Evolutionary conservation across 176 grass and related monocot species (phyloP).

Genomic region (Oryza brachyantha): DNA sequence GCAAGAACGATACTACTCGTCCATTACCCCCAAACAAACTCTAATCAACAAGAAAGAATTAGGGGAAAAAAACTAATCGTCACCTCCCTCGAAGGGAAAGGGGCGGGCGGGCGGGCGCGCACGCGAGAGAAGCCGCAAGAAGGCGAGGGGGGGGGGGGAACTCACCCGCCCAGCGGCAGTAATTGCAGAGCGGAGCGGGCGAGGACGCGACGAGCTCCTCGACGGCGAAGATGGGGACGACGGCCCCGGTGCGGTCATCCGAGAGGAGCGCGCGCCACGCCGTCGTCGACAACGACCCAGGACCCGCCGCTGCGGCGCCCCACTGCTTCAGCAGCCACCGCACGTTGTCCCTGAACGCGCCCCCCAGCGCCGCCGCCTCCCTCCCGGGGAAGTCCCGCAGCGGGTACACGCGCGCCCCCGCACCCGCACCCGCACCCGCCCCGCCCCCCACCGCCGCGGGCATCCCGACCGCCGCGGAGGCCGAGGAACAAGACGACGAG

Average conservation of each 20-base stretch:
- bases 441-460: slow-evolving; percentile 24
- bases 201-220: slow-evolving; percentile 52
- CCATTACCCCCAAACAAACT: background rate
- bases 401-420: slow-evolving; percentile 46
- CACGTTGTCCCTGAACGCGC: slow-evolving; percentile 72
- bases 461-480: background rate
- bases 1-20: background rate
- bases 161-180: slow-evolving; percentile 70
- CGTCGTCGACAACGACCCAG: background rate
- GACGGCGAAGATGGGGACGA: slow-evolving; percentile 60
- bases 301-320: background rate
- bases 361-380: slow-evolving; percentile 43
- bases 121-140: background rate
- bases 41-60: background rate
- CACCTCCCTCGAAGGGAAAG: background rate
- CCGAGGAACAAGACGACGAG: background rate
- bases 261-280: slow-evolving; percentile 57
- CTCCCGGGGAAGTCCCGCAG: slow-evolving; percentile 58
- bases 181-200: slow-evolving; percentile 48
- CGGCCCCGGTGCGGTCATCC: slow-evolving; percentile 44
- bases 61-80: slow-evolving; percentile 17
- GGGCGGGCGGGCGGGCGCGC: background rate
- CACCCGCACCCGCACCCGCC: slow-evolving; percentile 31
- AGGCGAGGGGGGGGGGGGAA: background rate
- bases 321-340: slow-evolving; percentile 54